These are phyloP conservation scores for Pythium phragmitis DNA, from an alignment of 352 stramenopile species.

Conservation along the genomic window DNA sequence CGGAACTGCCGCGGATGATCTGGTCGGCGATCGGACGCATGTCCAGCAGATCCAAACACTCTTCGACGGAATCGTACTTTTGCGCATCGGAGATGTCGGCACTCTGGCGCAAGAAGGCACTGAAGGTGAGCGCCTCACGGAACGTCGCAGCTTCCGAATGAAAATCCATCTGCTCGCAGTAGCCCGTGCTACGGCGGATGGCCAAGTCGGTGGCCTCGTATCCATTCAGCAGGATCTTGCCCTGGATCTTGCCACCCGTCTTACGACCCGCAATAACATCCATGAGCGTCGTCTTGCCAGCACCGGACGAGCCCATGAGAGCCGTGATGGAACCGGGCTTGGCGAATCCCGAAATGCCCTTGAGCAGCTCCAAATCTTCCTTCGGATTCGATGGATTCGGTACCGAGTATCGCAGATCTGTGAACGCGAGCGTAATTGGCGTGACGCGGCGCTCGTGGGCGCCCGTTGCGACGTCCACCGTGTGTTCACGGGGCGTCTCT, in stretches of 20 bases:
- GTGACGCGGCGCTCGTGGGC: neutral
- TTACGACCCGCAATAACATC: constrained; percentile 95
- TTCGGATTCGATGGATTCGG: constrained; percentile 27
- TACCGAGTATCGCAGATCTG: constrained; percentile 48
- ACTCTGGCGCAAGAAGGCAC: constrained; percentile 78
- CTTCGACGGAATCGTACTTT: constrained; percentile 40
- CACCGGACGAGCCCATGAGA: constrained; percentile 71
- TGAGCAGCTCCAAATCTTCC: constrained; percentile 52
- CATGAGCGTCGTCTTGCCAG: constrained; percentile 94
- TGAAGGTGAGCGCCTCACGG: constrained; percentile 92
- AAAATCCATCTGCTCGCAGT: constrained; percentile 84
- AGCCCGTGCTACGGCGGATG: constrained; percentile 42
- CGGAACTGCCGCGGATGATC: constrained; percentile 38
- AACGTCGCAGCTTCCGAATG: constrained; percentile 90
- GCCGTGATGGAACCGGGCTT: constrained; percentile 59
- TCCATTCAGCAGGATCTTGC: constrained; percentile 89
- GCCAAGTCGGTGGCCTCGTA: constrained; percentile 60
- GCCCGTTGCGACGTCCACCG: neutral
- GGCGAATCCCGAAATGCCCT: constrained; percentile 50
- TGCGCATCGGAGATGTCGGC: constrained; percentile 25
- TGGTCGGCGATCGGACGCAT: constrained; percentile 36
- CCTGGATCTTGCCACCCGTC: constrained; percentile 79
- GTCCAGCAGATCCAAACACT: constrained; percentile 40
- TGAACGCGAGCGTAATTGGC: constrained; percentile 46
- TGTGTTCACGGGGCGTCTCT: neutral